Evolutionary conservation across 768 basidiomycete species (phyloP), one percentile per base, ranked within the genome.

Genomic region (Trametes cinnabarina): DNA sequence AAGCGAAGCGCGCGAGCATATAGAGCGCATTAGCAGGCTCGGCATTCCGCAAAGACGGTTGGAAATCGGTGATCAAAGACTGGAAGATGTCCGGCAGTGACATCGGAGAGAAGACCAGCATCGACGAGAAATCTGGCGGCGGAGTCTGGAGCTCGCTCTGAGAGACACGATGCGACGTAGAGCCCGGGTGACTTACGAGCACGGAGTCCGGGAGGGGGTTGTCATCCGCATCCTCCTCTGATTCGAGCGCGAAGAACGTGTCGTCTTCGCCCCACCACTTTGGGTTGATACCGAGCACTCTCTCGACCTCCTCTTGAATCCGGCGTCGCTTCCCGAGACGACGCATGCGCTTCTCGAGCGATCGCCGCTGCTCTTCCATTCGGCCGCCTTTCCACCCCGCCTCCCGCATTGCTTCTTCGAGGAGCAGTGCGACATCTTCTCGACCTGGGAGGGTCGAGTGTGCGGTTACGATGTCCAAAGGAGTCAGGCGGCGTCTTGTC

Each of bases 1-100:
- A 88, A n/a, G 97, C 97, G 73, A 96, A 99, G 43, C 94, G 85
- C 12, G 93, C 87, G 50, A 94, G 81, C 74, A 97, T 82, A 72
- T 94, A 97, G 47, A 99, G 74, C 11, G 84, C 85, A 68, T 96
- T 98, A 26, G 96, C 97, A 15, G 97, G 95, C 32, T 94, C 85
- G 2, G 88, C 74, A 71, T 94, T 87, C 48, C 83, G 82, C 46
- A 90, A 77, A 19, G 82, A 79, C 6, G 92, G 85, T 40, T 75
- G 82, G 69, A 86, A 90, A 65, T 87, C 85, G 22, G 82, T 83
- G 69, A 98, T 88, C 34, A 98, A 74, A 8, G 91, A 85, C 63
- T 90, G 84, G 62, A 96, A 86, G 34, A 95, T 87, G 58, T 81
- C 77, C 1, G 91, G 86, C 9, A 98, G 74, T 12, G 86, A 79